phyloP scores from a whole-genome alignment of 225 moss, liverwort and hornwort genomes.

The Anthoceros angustus region DNA sequence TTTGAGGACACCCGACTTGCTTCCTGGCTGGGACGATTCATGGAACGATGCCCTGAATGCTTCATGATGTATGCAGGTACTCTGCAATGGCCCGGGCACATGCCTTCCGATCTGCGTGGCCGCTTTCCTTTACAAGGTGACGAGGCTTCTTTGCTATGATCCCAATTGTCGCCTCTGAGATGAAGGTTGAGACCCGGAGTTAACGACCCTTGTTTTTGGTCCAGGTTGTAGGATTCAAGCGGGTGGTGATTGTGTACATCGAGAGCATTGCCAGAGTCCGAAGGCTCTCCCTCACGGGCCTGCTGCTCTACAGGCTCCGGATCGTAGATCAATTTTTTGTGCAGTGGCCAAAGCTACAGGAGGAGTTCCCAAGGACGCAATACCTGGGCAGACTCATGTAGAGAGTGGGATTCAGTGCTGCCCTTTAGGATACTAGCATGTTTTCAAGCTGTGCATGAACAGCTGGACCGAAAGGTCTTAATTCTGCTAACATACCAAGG shows the following conservation, averaged over 20 bases:
- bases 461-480: neutral
- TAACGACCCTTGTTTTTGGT: too few relatives aligned
- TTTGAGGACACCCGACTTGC: neutral
- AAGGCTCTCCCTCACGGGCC: slow-evolving; percentile 69
- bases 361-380: slow-evolving; percentile 35
- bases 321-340: slow-evolving; percentile 81
- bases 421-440: neutral
- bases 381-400: slow-evolving; percentile 73
- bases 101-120: slow-evolving; percentile 82
- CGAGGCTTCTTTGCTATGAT: too few relatives aligned
- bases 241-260: slow-evolving; percentile 75
- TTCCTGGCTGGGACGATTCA: neutral
- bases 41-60: neutral
- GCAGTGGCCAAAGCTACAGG: slow-evolving; percentile 65
- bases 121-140: slow-evolving; percentile 75
- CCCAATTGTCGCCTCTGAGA: neutral
- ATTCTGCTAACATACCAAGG: too few relatives aligned
- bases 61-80: slow-evolving; percentile 28
- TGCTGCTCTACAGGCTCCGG: slow-evolving; percentile 52
- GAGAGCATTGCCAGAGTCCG: slow-evolving; percentile 85
- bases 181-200: neutral
- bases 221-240: slow-evolving; percentile 71
- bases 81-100: slow-evolving; percentile 96
- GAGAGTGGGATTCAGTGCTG: slow-evolving; percentile 4
- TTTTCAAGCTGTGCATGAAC: neutral